Evolutionary conservation across 2,329 filamentous ascomycete species (phyloP).

Genomic region (Colletotrichum abscissum): DNA sequence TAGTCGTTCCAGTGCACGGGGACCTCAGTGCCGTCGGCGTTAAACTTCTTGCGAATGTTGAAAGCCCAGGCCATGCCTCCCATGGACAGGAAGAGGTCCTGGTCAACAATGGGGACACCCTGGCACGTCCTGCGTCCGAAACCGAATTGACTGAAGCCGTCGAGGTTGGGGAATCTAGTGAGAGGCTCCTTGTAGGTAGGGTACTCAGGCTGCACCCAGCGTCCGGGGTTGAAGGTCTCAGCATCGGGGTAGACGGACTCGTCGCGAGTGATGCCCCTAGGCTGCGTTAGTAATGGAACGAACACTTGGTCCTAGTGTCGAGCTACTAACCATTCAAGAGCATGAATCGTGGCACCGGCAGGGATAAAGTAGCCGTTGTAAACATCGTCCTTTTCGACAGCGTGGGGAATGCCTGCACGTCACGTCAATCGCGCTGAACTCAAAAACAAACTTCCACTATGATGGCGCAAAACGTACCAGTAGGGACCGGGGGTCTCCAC

Average conservation of each 20-base stretch:
- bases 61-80: conserved; percentile 53
- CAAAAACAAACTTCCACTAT: background rate
- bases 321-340: conserved; percentile 40
- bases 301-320: background rate
- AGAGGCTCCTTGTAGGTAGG: conserved; percentile 55
- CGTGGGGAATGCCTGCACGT: conserved; percentile 57
- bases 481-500: conserved; percentile 66
- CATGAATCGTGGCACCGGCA: conserved; percentile 62
- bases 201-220: conserved; percentile 50
- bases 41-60: conserved; percentile 46
- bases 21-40: conserved; percentile 40
- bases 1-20: conserved; percentile 57
- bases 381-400: conserved; percentile 61
- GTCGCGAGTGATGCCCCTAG: conserved; percentile 57
- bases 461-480: conserved; percentile 47
- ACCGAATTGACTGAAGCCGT: conserved; percentile 60
- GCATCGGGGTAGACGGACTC: conserved; percentile 51
- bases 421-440: conserved; percentile 37
- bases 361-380: conserved; percentile 65
- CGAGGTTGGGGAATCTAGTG: conserved; percentile 50
- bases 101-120: conserved; percentile 54
- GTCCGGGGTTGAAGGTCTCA: conserved; percentile 52
- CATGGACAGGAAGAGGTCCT: conserved; percentile 54
- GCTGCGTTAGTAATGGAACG: conserved; percentile 39
- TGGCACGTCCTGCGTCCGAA: conserved; percentile 64